Base-by-base conservation (phyloP, 2,329 filamentous ascomycete species). In the Pezizomycotina sp. region DNA sequence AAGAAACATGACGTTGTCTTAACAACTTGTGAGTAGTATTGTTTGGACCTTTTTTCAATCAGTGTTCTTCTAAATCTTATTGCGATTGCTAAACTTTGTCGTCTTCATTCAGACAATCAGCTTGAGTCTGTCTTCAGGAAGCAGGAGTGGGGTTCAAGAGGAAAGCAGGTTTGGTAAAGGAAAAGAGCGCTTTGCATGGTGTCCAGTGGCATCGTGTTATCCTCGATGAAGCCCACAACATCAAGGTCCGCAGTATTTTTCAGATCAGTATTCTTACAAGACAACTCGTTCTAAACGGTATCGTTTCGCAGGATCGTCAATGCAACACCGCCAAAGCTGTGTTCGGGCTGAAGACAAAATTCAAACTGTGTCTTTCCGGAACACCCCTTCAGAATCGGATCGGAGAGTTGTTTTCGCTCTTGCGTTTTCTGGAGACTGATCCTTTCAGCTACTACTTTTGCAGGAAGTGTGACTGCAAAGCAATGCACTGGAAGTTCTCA, bases 321-420 rank as follows among this genome's bases (percentile, higher is more conserved):
- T 92, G 84, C 6, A 81, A 84, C 61, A 89, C 89, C 8, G 89
- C 89, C 14, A 92, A 81, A 57, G 86, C 89, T 25, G 95, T 86
- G 56, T 95, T 95, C 55, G 83, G 84, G 1, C 63, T 98, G 26
- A 75, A 83, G 42, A 79, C 78, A 12, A 73, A 69, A 12, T 92
- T 89, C 59, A 91, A 91, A 50, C 95, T 89, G 82, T 98, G 89
- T 55, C 64, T 98, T 41, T 89, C 80, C 10, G 89, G 89, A 6
- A 98, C 89, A 1, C 89, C 89, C 0, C 71, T 98, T 1, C 89
- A 98, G 56, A 98, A 95, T 53, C 77, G 86, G 34, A 95, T 95
- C 47, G 86, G 89, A 52, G 86, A 95, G 56, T 91, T 93, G 57
- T 93, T 95, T 59, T 95, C 86, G 1, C 63, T 95, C 14, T 65